Percentiles rank a stretch among this genome's conserved stretches.
Evolutionary conservation across 345 rosid genomes (phyloP).

Genomic region (Corchorus capsularis): DNA sequence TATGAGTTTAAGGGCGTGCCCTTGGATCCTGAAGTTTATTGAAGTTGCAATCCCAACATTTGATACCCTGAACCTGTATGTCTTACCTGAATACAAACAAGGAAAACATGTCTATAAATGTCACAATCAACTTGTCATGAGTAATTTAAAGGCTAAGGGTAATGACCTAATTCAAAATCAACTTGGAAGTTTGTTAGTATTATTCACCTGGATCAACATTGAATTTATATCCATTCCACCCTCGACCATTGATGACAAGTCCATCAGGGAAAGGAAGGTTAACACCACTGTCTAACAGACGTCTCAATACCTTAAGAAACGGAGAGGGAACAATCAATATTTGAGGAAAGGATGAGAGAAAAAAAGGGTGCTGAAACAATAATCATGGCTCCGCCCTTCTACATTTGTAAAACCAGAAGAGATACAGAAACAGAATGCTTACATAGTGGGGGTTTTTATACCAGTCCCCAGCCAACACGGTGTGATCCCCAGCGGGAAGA

Average conservation of each 20-base stretch:
- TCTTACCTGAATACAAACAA: conserved; percentile 49
- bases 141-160: not conserved
- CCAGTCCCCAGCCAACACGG: conserved; percentile 89
- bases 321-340: not conserved
- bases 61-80: conserved; percentile 85
- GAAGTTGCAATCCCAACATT: conserved; percentile 76
- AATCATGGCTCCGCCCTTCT: not conserved
- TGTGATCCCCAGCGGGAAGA: conserved; percentile 70
- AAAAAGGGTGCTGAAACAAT: not conserved
- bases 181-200: not conserved
- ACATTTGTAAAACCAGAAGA: not conserved
- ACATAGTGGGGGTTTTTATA: conserved; percentile 76
- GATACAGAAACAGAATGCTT: conserved; percentile 16
- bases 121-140: not conserved
- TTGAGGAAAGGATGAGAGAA: not conserved
- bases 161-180: not conserved
- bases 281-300: conserved; percentile 57
- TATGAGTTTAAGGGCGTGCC: conserved; percentile 76
- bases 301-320: conserved; percentile 49
- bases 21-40: conserved; percentile 84
- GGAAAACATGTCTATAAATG: not conserved
- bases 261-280: conserved; percentile 78
- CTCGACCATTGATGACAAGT: conserved; percentile 91
- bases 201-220: conserved; percentile 71
- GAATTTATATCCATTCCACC: conserved; percentile 70